Evolutionary conservation across 352 stramenopile species (phyloP), one percentile per base, ranked within the genome.

Genomic region (Globisporangium iwayamae): DNA sequence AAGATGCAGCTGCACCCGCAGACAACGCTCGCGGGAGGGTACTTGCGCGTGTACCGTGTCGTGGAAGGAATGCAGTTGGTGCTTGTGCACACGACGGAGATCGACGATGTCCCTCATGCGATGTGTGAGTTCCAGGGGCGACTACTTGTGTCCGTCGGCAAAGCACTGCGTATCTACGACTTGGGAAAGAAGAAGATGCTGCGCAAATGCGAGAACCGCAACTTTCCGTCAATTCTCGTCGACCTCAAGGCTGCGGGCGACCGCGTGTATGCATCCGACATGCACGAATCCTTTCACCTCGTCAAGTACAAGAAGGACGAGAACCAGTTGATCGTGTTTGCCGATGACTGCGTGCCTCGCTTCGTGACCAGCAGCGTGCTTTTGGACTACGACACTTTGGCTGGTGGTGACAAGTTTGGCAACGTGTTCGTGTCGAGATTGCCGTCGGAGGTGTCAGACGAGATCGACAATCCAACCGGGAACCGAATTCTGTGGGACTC

Each of bases 171-270:
- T 32, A 94, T 99, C n/a, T 99, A 99, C 78, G 97, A 99, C 67
- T 79, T 99, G 51, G 98, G 98, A 60, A 99, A 99, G 83, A 98
- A 97, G 50, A 99, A 99, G 70, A 85, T 99, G 69, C 75, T 99
- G 34, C 94, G 96, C 71, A 99, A 99, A 84, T 99, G 97, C 66
- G 97, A 99, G 79, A 97, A 97, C 65, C 92, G 91, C 64, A 93
- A 90, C 34, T 97, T 98, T 65, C 90, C 93, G 34, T 94, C 91
- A 0, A 89, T 96, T 68, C 74, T 99, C n/a, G 91, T 97, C 50
- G 94, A 93, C 13, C 70, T 99, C 16, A 97, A 98, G 75, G 85
- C 93, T 41, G 81, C 91, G 16, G 96, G 96, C 2, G 96, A 99
- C 70, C 90, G 97, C 16, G 93, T 98, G 32, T 99, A 98, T 68